Evolutionary conservation across 306 rosid genomes (phyloP).

Genomic region (Hylodesmum podocarpum): DNA sequence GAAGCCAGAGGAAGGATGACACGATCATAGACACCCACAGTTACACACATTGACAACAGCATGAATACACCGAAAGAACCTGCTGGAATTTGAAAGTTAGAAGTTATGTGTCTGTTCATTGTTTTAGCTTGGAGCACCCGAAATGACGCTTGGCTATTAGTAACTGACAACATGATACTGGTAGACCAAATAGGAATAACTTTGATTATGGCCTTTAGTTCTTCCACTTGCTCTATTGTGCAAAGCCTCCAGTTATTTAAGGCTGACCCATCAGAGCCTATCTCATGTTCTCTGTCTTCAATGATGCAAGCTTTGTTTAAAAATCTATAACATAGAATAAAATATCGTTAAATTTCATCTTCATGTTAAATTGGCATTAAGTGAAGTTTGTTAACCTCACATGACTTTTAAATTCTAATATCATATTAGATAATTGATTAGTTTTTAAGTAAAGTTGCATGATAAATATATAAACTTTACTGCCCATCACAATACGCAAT

Average conservation of each 20-base stretch:
- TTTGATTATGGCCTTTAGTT: slow-evolving; percentile 58
- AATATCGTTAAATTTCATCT: too few species aligned
- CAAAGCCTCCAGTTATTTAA: slow-evolving; percentile 64
- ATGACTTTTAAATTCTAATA: too few species aligned
- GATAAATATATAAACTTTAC: too few species aligned
- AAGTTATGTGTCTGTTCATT: slow-evolving; percentile 60
- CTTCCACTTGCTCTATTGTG: slow-evolving; percentile 72
- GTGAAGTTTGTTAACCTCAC: too few species aligned
- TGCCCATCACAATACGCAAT: too few species aligned
- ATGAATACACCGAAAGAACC: slow-evolving; percentile 56
- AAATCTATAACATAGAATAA: slow-evolving; percentile 44
- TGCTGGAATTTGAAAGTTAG: slow-evolving; percentile 62
- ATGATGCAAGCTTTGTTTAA: slow-evolving; percentile 65
- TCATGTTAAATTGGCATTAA: too few species aligned
- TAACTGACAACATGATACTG: slow-evolving; percentile 44
- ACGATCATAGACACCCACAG: slow-evolving; percentile 56
- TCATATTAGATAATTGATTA: too few species aligned
- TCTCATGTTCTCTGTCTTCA: slow-evolving; percentile 40
- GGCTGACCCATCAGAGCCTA: slow-evolving; percentile 49
- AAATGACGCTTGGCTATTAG: slow-evolving; percentile 53
- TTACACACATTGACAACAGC: slow-evolving; percentile 37
- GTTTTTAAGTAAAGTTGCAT: too few species aligned
- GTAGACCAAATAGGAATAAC: slow-evolving; percentile 71
- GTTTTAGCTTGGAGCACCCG: slow-evolving; percentile 61
- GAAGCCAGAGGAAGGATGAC: slow-evolving; percentile 57